A percentile compares a stretch with the other conserved stretches of the same genome.
These are phyloP conservation scores for Cryphonectria parasitica DNA, from an alignment of 2,329 filamentous ascomycete genomes.

Conservation along the genomic window DNA sequence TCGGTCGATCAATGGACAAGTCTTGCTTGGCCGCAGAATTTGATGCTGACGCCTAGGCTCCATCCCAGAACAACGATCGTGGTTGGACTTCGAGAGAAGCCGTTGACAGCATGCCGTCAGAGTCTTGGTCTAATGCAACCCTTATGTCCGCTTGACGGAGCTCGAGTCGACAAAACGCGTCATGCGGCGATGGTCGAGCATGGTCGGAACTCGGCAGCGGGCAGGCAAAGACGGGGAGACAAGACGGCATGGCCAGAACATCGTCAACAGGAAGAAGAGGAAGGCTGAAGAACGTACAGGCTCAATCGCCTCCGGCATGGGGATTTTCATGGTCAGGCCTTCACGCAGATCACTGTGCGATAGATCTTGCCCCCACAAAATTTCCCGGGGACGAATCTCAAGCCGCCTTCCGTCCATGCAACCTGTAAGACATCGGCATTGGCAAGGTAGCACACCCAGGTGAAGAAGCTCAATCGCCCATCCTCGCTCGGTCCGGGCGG, in stretches of 20 bases:
- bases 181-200: constrained; percentile 11
- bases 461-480: constrained; percentile 14
- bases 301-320: constrained; percentile 8
- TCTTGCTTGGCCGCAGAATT: background rate
- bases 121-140: constrained; percentile 20
- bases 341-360: constrained; percentile 5
- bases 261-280: background rate
- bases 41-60: constrained; percentile 17
- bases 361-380: constrained; percentile 6
- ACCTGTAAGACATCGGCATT: constrained; percentile 12
- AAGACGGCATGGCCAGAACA: constrained; percentile 14
- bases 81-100: background rate
- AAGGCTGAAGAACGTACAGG: constrained; percentile 4
- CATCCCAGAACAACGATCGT: constrained; percentile 6
- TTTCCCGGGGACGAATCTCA: constrained; percentile 10
- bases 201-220: constrained; percentile 7
- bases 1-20: background rate
- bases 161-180: background rate
- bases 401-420: constrained; percentile 14
- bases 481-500: constrained; percentile 17
- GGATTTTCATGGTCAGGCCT: constrained; percentile 17
- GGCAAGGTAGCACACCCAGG: constrained; percentile 15
- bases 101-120: constrained; percentile 19
- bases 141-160: constrained; percentile 2
- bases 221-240: constrained; percentile 11